phyloP scores from a whole-genome alignment of 225 moss, liverwort and hornwort genomes.

The Straminergon stramineum region DNA sequence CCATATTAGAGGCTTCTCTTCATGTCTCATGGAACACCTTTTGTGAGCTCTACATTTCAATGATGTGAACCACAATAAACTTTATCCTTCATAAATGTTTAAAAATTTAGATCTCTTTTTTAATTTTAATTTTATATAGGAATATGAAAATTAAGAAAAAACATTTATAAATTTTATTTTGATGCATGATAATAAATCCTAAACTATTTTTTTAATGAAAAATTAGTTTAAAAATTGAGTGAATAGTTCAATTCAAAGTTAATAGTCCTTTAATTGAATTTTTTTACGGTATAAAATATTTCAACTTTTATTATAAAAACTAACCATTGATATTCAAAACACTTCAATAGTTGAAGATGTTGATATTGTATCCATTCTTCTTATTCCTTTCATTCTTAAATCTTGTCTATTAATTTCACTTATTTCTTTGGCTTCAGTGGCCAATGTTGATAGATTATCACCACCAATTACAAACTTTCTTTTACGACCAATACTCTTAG shows the following conservation, averaged over 20 bases:
- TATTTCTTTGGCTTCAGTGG: background rate
- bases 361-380: background rate
- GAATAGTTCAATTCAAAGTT: background rate
- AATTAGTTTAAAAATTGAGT: background rate
- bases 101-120: background rate
- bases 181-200: background rate
- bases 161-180: too few relatives aligned
- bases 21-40: background rate
- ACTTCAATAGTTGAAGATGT: background rate
- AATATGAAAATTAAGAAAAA: too few relatives aligned
- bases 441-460: background rate
- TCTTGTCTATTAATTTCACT: background rate
- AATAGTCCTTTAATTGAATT: background rate
- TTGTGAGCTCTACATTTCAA: background rate
- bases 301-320: background rate
- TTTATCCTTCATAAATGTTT: background rate
- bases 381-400: constrained; percentile 13
- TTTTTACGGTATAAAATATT: background rate
- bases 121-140: background rate
- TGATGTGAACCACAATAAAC: background rate
- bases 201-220: too few relatives aligned
- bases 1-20: background rate
- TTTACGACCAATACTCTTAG: background rate
- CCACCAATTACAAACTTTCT: background rate
- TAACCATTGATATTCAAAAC: background rate